A percentile compares a stretch with the other conserved stretches of the same genome.
These are phyloP conservation scores for Suillus fuscotomentosus DNA, from an alignment of 768 basidiomycete species.

Conservation along the genomic window DNA sequence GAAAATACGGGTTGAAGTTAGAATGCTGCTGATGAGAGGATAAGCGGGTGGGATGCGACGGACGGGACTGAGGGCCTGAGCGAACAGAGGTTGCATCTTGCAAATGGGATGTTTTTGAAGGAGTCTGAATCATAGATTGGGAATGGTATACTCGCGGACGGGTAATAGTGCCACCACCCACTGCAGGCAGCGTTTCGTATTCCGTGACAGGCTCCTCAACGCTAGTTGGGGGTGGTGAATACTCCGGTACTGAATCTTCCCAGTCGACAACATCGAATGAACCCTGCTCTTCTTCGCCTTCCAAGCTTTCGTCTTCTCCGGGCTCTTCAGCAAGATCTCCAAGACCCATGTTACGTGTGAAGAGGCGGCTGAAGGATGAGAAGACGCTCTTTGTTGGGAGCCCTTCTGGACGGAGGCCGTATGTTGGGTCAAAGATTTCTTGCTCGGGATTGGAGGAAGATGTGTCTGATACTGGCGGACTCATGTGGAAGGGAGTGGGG, in stretches of 20 bases:
- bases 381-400: slow-evolving; percentile 84
- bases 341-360: slow-evolving; percentile 63
- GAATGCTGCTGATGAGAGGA: slow-evolving; percentile 22
- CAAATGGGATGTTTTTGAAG: slow-evolving; percentile 24
- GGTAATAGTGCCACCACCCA: slow-evolving; percentile 86
- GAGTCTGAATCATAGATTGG: slow-evolving; percentile 68
- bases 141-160: slow-evolving; percentile 85
- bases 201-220: slow-evolving; percentile 49
- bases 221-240: slow-evolving; percentile 45
- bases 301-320: slow-evolving; percentile 42
- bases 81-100: slow-evolving; percentile 44
- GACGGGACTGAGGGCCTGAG: not conserved
- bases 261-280: slow-evolving; percentile 72
- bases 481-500: slow-evolving; percentile 18
- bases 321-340: slow-evolving; percentile 78
- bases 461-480: slow-evolving; percentile 22
- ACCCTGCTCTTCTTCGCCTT: slow-evolving; percentile 34
- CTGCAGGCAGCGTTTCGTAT: slow-evolving; percentile 88
- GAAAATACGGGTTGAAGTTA: slow-evolving; percentile 17
- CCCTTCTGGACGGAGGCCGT: slow-evolving; percentile 91
- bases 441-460: slow-evolving; percentile 40
- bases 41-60: not conserved
- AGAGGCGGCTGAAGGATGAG: slow-evolving; percentile 72
- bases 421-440: slow-evolving; percentile 94
- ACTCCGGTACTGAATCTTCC: slow-evolving; percentile 55